Conservation (phyloP, 2,329 filamentous ascomycete species). For the Penicillium concentricum region DNA sequence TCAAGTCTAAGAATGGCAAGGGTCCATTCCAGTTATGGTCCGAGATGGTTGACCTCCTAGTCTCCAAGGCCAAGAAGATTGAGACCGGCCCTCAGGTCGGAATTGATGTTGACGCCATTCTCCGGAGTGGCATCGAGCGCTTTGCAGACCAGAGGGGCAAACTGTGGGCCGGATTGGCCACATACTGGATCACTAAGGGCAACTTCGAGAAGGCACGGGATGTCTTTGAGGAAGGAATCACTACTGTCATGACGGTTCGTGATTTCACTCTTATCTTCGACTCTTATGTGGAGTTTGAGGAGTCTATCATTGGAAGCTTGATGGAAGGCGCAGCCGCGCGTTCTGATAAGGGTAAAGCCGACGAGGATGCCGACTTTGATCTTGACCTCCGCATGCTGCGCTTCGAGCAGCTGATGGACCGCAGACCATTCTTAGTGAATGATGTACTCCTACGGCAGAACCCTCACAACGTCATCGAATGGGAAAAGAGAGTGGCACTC, state of each 20-base stretch:
- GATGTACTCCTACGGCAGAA: slow-evolving; percentile 95
- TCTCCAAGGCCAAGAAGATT: slow-evolving; percentile 84
- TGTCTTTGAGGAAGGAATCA: slow-evolving; percentile 92
- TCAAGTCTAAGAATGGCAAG: slow-evolving; percentile 89
- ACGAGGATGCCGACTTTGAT: slow-evolving; percentile 87
- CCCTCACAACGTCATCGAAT: slow-evolving; percentile 91
- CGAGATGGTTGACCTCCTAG: slow-evolving; percentile 93
- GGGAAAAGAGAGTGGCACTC: slow-evolving; percentile 92
- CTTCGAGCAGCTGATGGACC: slow-evolving; percentile 97
- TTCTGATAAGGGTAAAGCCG: slow-evolving; percentile 72
- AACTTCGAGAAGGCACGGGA: slow-evolving; percentile 92
- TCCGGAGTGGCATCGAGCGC: slow-evolving; percentile 83
- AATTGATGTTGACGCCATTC: slow-evolving; percentile 87
- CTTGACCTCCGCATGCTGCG: slow-evolving; percentile 96
- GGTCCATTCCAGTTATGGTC: slow-evolving; percentile 96
- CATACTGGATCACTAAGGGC: slow-evolving; percentile 92
- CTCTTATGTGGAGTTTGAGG: slow-evolving; percentile 94
- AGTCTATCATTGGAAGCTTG: slow-evolving; percentile 85
- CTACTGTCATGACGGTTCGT: slow-evolving; percentile 96
- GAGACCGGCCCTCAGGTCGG: slow-evolving; percentile 76
- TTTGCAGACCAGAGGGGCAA: slow-evolving; percentile 95
- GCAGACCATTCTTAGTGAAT: slow-evolving; percentile 91
- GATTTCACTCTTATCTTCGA: slow-evolving; percentile 98
- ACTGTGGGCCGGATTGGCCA: slow-evolving; percentile 89
- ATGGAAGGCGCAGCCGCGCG: slow-evolving; percentile 83